Percentiles rank a stretch among this genome's conserved stretches.
These are phyloP conservation scores for Pythium dissotocum DNA, from an alignment of 352 stramenopile species.

Conservation along the genomic window DNA sequence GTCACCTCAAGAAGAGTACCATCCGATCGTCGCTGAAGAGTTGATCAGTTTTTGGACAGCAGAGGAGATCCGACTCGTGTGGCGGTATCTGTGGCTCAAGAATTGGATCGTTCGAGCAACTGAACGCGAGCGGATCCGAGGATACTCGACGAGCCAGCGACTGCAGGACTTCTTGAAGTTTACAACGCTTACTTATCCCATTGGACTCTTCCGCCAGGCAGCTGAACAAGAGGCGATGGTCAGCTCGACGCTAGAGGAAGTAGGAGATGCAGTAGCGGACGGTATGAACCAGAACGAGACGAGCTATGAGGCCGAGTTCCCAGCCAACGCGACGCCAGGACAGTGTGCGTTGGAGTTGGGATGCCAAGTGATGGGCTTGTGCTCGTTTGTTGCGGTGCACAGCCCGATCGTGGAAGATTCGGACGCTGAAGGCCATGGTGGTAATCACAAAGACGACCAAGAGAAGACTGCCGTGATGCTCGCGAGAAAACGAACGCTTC, in stretches of 20 bases:
- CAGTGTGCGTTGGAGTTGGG: conserved; percentile 68
- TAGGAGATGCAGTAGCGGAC: not conserved
- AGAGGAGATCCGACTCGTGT: conserved; percentile 75
- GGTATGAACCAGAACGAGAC: conserved; percentile 31
- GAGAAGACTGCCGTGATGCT: conserved; percentile 20
- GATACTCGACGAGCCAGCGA: conserved; percentile 60
- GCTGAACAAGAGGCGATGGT: conserved; percentile 76
- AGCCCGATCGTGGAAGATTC: conserved; percentile 26
- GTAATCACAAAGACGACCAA: conserved; percentile 21
- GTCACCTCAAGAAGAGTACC: conserved; percentile 68
- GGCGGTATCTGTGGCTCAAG: conserved; percentile 83
- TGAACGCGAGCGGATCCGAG: conserved; percentile 66
- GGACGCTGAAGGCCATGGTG: conserved; percentile 16
- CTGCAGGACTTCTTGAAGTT: conserved; percentile 76
- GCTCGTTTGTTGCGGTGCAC: conserved; percentile 47
- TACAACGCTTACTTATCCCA: conserved; percentile 63
- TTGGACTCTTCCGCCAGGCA: conserved; percentile 71
- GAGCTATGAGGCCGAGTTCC: conserved; percentile 69
- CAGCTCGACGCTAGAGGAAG: conserved; percentile 60
- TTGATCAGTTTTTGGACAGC: conserved; percentile 80
- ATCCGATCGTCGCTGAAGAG: conserved; percentile 77
- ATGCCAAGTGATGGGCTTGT: conserved; percentile 69
- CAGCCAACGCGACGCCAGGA: conserved; percentile 62
- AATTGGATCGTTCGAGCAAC: conserved; percentile 84
- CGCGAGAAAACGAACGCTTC: conserved; percentile 34